A percentile compares a stretch with the other conserved stretches of the same genome.
Evolutionary conservation across 768 basidiomycete genomes (phyloP).

Genomic region (Naganishia kalamii): DNA sequence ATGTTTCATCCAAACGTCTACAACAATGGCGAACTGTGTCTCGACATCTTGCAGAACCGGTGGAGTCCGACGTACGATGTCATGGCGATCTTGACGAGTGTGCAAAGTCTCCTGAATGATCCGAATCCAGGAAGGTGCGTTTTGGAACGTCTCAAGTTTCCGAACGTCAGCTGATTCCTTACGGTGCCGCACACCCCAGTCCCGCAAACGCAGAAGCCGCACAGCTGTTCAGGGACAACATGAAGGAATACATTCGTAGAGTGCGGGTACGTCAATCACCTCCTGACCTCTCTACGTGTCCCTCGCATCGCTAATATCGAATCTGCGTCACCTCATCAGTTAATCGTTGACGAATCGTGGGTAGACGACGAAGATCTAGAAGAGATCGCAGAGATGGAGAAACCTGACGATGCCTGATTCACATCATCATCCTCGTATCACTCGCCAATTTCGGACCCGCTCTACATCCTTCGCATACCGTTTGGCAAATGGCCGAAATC

Average conservation of each 20-base stretch:
- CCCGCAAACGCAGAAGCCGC: constrained; percentile 98
- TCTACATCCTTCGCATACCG: too few relatives aligned
- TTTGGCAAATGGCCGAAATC: too few relatives aligned
- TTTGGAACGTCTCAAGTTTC: background rate
- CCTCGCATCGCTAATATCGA: constrained; percentile 4
- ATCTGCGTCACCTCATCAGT: constrained; percentile 30
- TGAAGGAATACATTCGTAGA: constrained; percentile 93
- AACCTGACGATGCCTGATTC: constrained; percentile 10
- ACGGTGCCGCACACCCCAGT: constrained; percentile 49
- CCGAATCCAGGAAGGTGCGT: constrained; percentile 78
- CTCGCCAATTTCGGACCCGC: too few relatives aligned
- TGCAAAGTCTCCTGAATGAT: constrained; percentile 91
- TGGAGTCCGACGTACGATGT: constrained; percentile 99
- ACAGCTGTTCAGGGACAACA: constrained; percentile 90
- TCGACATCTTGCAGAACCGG: constrained; percentile 96
- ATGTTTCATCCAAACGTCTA: constrained; percentile 99
- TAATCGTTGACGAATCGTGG: constrained; percentile 92
- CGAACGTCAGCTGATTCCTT: background rate
- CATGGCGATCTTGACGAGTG: constrained; percentile 91
- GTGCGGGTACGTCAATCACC: constrained; percentile 56
- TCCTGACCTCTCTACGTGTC: background rate
- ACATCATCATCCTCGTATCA: background rate
- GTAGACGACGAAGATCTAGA: constrained; percentile 53
- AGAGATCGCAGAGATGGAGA: constrained; percentile 22
- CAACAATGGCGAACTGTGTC: constrained; percentile 92